Percentiles rank a stretch among this genome's conserved stretches.
phyloP scores from a whole-genome alignment of 164 flowering plant species.

The Umbellularia californica region DNA sequence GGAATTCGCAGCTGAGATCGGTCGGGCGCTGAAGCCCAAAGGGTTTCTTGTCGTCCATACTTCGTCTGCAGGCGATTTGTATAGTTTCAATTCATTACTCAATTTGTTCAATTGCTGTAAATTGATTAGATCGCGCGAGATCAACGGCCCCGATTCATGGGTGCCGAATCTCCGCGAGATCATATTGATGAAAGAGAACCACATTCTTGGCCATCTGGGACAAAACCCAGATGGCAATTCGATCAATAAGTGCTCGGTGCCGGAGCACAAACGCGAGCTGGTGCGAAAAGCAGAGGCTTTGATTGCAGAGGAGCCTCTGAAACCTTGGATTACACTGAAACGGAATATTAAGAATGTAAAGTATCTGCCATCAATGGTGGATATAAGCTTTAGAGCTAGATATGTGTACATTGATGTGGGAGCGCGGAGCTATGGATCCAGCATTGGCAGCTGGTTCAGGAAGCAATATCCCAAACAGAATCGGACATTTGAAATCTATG shows the following conservation, averaged over 20 bases:
- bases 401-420: slow-evolving; percentile 95
- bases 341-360: slow-evolving; percentile 68
- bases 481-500: slow-evolving; percentile 77
- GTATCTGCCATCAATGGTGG: slow-evolving; percentile 71
- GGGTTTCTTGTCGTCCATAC: slow-evolving; percentile 78
- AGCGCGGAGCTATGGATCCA: slow-evolving; percentile 88
- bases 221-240: slow-evolving; percentile 10
- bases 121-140: slow-evolving; percentile 42
- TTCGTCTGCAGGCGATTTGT: slow-evolving; percentile 51
- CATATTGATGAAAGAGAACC: slow-evolving; percentile 50
- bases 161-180: slow-evolving; percentile 51
- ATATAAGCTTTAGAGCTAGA: slow-evolving; percentile 69
- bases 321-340: slow-evolving; percentile 92
- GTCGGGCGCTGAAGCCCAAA: slow-evolving; percentile 74
- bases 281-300: slow-evolving; percentile 68
- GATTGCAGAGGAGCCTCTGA: slow-evolving; percentile 77
- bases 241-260: slow-evolving; percentile 49
- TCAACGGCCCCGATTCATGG: slow-evolving; percentile 49
- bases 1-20: slow-evolving; percentile 60
- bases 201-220: slow-evolving; percentile 10
- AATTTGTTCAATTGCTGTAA: slow-evolving; percentile 64
- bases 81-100: slow-evolving; percentile 71
- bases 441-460: slow-evolving; percentile 93
- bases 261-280: slow-evolving; percentile 55
- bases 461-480: slow-evolving; percentile 96